Conservation (phyloP, 179 eudicot species). For the Amaranthus tricolor region DNA sequence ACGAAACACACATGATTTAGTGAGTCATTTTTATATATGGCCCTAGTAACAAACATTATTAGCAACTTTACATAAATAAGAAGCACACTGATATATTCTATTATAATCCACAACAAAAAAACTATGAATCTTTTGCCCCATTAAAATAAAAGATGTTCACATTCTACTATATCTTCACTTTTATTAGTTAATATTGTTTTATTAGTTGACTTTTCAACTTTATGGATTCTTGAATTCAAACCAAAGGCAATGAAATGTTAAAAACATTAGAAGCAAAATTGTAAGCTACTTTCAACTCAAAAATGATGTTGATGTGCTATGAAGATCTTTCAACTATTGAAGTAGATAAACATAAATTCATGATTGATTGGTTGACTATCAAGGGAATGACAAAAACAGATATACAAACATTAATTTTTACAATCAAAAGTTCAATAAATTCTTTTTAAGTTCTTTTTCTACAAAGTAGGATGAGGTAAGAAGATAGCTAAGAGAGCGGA, state of each 20-base stretch:
- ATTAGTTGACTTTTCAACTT: constrained; percentile 1
- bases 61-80: too few relatives aligned
- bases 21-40: too few relatives aligned
- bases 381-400: neutral
- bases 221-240: constrained; percentile 9
- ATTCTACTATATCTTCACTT: neutral
- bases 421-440: constrained; percentile 12
- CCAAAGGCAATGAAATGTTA: neutral
- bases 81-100: too few relatives aligned
- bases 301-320: constrained; percentile 13
- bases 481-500: too few relatives aligned
- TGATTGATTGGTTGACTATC: constrained; percentile 4
- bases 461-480: too few relatives aligned
- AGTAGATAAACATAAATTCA: constrained; percentile 7
- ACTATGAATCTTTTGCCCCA: too few relatives aligned
- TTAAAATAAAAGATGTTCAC: neutral
- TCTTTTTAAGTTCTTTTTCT: neutral
- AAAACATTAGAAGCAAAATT: neutral
- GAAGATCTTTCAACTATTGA: constrained; percentile 9
- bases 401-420: neutral
- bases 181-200: neutral
- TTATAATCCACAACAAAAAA: too few relatives aligned
- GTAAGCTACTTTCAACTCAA: constrained; percentile 1
- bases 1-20: too few relatives aligned
- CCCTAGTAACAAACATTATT: too few relatives aligned